Percentiles rank a stretch among this genome's conserved stretches.
Evolutionary conservation across 129 eudicot genomes (phyloP).

Genomic region (Escallonia herrerae): DNA sequence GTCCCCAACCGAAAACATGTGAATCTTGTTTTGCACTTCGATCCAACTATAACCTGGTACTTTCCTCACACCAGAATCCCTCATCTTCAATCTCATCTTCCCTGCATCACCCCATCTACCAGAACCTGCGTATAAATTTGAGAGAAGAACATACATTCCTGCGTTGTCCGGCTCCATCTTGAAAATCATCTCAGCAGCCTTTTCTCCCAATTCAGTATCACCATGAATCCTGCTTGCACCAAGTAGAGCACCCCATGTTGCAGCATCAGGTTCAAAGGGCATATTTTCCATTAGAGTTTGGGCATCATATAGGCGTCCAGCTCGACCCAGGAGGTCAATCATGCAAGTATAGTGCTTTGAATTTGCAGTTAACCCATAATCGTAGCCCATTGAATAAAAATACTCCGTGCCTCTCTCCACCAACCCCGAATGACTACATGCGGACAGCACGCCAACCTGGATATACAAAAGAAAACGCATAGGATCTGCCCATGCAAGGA

Average conservation of each 20-base stretch:
- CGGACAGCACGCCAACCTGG: conserved; percentile 66
- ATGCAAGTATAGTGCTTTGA: conserved; percentile 70
- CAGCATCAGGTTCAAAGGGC: conserved; percentile 70
- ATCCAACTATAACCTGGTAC: conserved; percentile 81
- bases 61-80: conserved; percentile 55
- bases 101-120: conserved; percentile 64
- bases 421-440: conserved; percentile 65
- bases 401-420: conserved; percentile 47
- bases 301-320: conserved; percentile 62
- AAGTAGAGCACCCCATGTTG: conserved; percentile 76
- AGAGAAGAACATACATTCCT: conserved; percentile 66
- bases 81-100: conserved; percentile 54
- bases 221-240: conserved; percentile 72
- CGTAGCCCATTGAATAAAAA: conserved; percentile 46
- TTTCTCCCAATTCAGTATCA: conserved; percentile 50
- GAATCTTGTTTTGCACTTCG: conserved; percentile 55
- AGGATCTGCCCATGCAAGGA: neutral
- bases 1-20: conserved; percentile 63
- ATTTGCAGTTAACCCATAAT: conserved; percentile 48
- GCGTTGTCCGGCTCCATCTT: conserved; percentile 58
- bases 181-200: conserved; percentile 59
- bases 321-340: conserved; percentile 71
- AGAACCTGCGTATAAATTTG: conserved; percentile 70
- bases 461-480: neutral
- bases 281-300: conserved; percentile 42